These are phyloP conservation scores for Populus ilicifolia DNA, from an alignment of 345 rosid species.

Conservation along the genomic window DNA sequence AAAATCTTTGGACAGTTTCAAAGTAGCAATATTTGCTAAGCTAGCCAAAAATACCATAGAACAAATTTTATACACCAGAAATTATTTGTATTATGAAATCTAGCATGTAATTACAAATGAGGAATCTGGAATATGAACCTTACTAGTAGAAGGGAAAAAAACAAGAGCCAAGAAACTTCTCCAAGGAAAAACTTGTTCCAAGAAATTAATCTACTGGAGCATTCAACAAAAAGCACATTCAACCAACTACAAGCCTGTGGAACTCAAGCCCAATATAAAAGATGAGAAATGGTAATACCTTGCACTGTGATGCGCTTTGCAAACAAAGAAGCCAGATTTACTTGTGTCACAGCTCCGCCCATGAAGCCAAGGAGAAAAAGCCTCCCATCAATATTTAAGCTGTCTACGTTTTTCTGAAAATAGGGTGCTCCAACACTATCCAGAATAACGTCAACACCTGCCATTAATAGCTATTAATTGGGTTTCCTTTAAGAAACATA, in stretches of 20 bases:
- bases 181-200: background rate
- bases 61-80: background rate
- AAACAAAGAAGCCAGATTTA: conserved; percentile 50
- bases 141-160: background rate
- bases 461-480: background rate
- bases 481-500: background rate
- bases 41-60: background rate
- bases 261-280: background rate
- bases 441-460: conserved; percentile 79
- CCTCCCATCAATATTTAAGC: conserved; percentile 80
- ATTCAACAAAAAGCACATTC: background rate
- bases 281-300: conserved; percentile 39
- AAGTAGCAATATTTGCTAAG: background rate
- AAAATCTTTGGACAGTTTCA: background rate
- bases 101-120: background rate
- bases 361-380: conserved; percentile 69
- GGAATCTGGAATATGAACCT: background rate
- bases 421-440: conserved; percentile 82
- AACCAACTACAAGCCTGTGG: background rate
- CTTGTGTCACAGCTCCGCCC: conserved; percentile 63
- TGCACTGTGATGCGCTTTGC: conserved; percentile 81
- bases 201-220: background rate
- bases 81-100: background rate
- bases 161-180: background rate
- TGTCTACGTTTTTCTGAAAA: conserved; percentile 67